These are phyloP conservation scores for Boletus sp. DNA, from an alignment of 1,284 basidiomycete genomes.

Conservation along the genomic window DNA sequence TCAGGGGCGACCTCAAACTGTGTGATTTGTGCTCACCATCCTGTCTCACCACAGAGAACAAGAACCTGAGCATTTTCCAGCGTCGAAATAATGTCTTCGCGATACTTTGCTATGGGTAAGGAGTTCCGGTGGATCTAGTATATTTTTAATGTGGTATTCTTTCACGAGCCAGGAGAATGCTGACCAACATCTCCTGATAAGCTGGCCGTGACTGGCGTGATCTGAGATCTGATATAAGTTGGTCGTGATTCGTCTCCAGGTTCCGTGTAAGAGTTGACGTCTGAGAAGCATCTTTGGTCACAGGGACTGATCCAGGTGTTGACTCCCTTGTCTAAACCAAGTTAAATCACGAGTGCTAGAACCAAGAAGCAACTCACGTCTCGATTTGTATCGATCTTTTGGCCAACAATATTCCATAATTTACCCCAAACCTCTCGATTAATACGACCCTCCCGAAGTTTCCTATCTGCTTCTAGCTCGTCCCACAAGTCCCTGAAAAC, in stretches of 20 bases:
- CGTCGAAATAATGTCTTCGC: conserved; percentile 69
- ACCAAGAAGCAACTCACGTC: conserved; percentile 39
- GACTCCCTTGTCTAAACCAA: conserved; percentile 31
- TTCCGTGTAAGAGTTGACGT: conserved; percentile 18
- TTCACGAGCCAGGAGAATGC: conserved; percentile 27
- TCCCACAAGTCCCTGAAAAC: conserved; percentile 91
- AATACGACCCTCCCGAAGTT: conserved; percentile 55
- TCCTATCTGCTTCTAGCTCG: conserved; percentile 73
- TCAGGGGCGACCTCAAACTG: conserved; percentile 12
- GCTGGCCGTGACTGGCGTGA: conserved; percentile 55
- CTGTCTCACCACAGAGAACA: conserved; percentile 96
- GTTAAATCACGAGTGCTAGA: conserved; percentile 1
- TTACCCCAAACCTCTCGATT: conserved; percentile 74
- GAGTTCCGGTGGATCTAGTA: conserved; percentile 62
- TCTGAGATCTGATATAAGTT: conserved; percentile 57
- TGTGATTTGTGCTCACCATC: conserved; percentile 57
- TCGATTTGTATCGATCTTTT: conserved; percentile 43
- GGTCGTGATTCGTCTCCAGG: conserved; percentile 38
- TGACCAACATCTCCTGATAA: conserved; percentile 87
- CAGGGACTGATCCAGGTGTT: conserved; percentile 28
- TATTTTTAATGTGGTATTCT: conserved; percentile 3
- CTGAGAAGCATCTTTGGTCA: conserved; percentile 17
- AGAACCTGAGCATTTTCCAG: conserved; percentile 83
- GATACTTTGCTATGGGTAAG: conserved; percentile 87
- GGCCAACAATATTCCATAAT: conserved; percentile 58